Evolutionary conservation across 2,329 filamentous ascomycete species (phyloP), one percentile per base, ranked within the genome.

Genomic region (Fusarium sp.): DNA sequence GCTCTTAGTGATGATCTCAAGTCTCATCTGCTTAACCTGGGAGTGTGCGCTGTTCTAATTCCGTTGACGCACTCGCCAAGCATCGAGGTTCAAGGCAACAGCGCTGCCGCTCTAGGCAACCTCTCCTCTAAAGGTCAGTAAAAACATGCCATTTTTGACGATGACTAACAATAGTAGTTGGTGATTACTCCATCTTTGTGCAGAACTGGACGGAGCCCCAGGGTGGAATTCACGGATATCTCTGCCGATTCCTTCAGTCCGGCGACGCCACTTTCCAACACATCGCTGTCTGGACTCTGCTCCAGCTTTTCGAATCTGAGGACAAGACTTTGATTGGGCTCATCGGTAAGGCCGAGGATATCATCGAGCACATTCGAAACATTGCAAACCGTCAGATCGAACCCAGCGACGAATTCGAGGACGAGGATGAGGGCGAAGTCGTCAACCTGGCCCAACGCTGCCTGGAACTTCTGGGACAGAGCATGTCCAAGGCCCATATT

Each of bases 241-340:
- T 99, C 34, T 92, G 90, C 74, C 90, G 95, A 59, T 99, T 99
- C 84, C 86, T 99, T 16, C 92, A 92, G 46, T 97, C 93, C 69
- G 95, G 94, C 40, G 96, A 99, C 77, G 90, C 96, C 1, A 99
- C 96, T 0, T 99, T 99, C 85, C 96, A 99, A 81, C 96, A 99
- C 78, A 99, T 99, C 77, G 96, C 96, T 55, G 97, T 98, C 69
- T 99, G 96, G 96, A 99, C 96, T 1, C 83, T 99, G 51, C 87
- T 99, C 4, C 96, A 99, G 78, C 87, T 99, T 3, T 90, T 99
- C 55, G 96, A 99, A 81, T 97, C 95, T 0, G 94, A 97, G 78
- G 95, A 99, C 77, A 90, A 92, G 81, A 91, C 89, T 60, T 85
- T 99, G n/a, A 91, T 97, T 68, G 90, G 90, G 54, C 89, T 93